Conservation (phyloP, 768 basidiomycete species). For the Macrolepiota albuminosa region DNA sequence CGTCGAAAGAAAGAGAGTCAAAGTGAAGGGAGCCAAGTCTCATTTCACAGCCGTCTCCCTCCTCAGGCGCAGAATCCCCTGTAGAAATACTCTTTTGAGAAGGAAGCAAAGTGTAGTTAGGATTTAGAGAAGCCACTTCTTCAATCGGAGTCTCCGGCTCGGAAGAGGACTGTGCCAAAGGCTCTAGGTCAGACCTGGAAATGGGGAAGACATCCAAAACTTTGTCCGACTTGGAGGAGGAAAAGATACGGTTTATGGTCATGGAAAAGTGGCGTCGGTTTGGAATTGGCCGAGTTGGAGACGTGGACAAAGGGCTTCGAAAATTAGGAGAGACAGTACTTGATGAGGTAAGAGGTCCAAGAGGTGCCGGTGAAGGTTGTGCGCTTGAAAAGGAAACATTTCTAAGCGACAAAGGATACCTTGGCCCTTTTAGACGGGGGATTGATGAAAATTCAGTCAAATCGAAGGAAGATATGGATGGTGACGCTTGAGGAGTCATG, state of each 20-base stretch:
- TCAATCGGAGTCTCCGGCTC: constrained; percentile 17
- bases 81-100: background rate
- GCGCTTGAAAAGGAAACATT: constrained; percentile 2
- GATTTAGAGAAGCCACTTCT: constrained; percentile 2
- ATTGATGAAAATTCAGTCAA: constrained; percentile 14
- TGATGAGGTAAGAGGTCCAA: constrained; percentile 12
- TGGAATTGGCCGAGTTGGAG: constrained; percentile 25
- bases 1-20: constrained; percentile 65
- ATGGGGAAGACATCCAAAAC: constrained; percentile 15
- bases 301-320: constrained; percentile 29
- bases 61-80: constrained; percentile 7
- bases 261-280: constrained; percentile 32
- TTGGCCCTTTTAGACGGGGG: constrained; percentile 17
- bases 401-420: constrained; percentile 8
- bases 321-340: constrained; percentile 8
- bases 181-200: constrained; percentile 21
- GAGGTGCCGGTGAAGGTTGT: background rate
- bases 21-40: constrained; percentile 70
- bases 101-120: background rate
- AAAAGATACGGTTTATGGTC: constrained; percentile 34
- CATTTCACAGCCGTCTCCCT: constrained; percentile 57
- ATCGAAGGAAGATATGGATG: constrained; percentile 27
- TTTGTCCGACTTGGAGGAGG: constrained; percentile 22
- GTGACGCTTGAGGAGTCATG: constrained; percentile 18
- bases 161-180: constrained; percentile 16